Evolutionary conservation across 352 stramenopile species (phyloP), one percentile per base, ranked within the genome.

Genomic region (Phytopythium helicoides): DNA sequence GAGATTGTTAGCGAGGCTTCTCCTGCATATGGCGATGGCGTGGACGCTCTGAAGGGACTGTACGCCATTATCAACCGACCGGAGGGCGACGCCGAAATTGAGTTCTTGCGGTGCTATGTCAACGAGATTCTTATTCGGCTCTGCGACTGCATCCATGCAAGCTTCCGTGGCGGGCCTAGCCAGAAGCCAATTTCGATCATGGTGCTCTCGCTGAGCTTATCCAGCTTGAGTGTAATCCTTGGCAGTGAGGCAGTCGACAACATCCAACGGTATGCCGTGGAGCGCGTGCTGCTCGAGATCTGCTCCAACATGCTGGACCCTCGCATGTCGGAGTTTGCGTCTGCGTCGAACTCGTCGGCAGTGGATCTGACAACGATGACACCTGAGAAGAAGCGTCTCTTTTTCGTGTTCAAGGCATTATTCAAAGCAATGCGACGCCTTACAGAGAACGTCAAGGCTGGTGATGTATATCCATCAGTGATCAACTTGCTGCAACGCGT

Each of bases 401-500:
- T 87, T 9, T 71, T 84, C 62, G 66, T 93, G 33, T 85, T 79
- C 42, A 90, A 89, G 52, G 82, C 75, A 8, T 66, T 93, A 3
- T 78, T 81, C 37, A 80, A 86, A 48, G 70, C 84, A 7, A 56
- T 89, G 60, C 66, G 71, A 4, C 76, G 65, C 14, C 44, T 86
- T 16, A 85, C 68, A 4, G 73, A 92, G 52, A 63, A 76, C 22
- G 63, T 86, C 15, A 82, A 78, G n/a, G 49, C 76, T 28, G 73
- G 81, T 0, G 79, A 87, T 48, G 68, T 95, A 25, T 92, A 86
- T 34, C 82, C 82, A 0, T 86, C 76, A 0, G 80, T 90, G 28
- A 78, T 95, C 46, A 87, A 90, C 48, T 42, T 93, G 18, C 57
- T 95, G 33, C 77, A 94, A 50, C 81, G 85, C 11, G 74, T 94